phyloP scores from a whole-genome alignment of 2,329 filamentous ascomycete genomes.

The Colletotrichum chlorophyti region DNA sequence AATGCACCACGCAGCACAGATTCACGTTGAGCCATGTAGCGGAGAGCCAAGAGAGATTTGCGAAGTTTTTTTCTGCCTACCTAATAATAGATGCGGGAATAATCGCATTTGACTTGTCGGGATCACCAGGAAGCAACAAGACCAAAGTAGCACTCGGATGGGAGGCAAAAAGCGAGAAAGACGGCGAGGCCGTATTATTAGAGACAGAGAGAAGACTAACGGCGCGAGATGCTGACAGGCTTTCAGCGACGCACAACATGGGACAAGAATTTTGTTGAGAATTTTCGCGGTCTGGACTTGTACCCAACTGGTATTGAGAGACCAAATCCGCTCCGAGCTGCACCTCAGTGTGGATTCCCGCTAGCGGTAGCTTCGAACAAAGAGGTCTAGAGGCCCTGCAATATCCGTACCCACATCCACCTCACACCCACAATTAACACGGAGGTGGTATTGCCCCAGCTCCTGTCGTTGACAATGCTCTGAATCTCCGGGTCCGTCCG shows the following conservation, averaged over 20 bases:
- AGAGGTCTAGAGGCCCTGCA: constrained; percentile 14
- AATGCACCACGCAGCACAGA: no score
- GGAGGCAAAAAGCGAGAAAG: not conserved
- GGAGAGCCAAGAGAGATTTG: no score
- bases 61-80: no score
- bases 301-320: constrained; percentile 23
- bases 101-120: constrained; percentile 5
- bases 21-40: no score
- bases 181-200: constrained; percentile 15
- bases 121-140: constrained; percentile 9
- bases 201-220: not conserved
- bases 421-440: no score
- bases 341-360: constrained; percentile 13
- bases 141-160: constrained; percentile 25
- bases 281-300: constrained; percentile 23
- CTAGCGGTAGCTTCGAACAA: constrained; percentile 25
- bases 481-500: no score
- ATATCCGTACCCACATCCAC: constrained; percentile 24
- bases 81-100: no score
- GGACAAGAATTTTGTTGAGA: constrained; percentile 30
- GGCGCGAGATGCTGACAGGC: no score
- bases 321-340: constrained; percentile 10
- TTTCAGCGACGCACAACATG: constrained; percentile 20
- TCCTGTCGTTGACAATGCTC: no score
- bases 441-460: no score